Percentiles rank a stretch among this genome's conserved stretches.
These are phyloP conservation scores for Solanum piurae DNA, from an alignment of 257 asterid species.

Conservation along the genomic window DNA sequence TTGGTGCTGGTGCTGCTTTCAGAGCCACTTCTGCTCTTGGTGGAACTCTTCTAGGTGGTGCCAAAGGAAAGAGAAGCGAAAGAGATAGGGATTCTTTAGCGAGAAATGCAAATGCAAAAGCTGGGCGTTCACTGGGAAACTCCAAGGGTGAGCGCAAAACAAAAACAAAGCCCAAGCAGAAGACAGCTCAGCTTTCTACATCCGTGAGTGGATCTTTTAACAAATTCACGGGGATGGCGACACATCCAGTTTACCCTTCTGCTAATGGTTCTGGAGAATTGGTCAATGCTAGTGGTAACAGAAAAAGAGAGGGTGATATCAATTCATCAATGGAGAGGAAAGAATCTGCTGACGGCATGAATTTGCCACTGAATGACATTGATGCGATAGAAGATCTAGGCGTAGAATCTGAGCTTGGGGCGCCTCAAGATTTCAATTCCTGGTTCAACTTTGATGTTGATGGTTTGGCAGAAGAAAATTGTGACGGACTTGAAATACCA, in stretches of 20 bases:
- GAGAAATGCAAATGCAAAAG: constrained; percentile 31
- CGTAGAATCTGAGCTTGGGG: constrained; percentile 57
- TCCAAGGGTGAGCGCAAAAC: constrained; percentile 80
- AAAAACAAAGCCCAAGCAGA: constrained; percentile 77
- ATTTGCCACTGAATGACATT: constrained; percentile 39
- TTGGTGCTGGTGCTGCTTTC: constrained; percentile 43
- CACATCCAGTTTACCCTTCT: constrained; percentile 18
- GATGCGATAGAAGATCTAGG: constrained; percentile 63
- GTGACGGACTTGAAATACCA: constrained; percentile 73
- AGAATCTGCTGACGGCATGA: constrained; percentile 22
- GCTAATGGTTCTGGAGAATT: constrained; percentile 41
- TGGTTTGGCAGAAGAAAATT: constrained; percentile 49
- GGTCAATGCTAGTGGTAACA: constrained; percentile 21
- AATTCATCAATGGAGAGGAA: constrained; percentile 26
- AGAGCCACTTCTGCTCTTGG: constrained; percentile 46
- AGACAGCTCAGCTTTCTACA: constrained; percentile 73
- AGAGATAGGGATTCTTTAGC: constrained; percentile 41
- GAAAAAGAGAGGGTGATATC: constrained; percentile 37
- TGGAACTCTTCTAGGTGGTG: constrained; percentile 42
- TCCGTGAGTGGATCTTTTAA: constrained; percentile 51
- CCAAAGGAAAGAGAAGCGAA: constrained; percentile 86
- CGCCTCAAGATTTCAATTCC: constrained; percentile 63
- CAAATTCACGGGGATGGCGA: constrained; percentile 26
- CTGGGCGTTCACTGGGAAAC: constrained; percentile 53
- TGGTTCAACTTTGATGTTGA: constrained; percentile 93